Evolutionary conservation across 805 yeast genomes (phyloP).

Genomic region (Yarrowia sp.): DNA sequence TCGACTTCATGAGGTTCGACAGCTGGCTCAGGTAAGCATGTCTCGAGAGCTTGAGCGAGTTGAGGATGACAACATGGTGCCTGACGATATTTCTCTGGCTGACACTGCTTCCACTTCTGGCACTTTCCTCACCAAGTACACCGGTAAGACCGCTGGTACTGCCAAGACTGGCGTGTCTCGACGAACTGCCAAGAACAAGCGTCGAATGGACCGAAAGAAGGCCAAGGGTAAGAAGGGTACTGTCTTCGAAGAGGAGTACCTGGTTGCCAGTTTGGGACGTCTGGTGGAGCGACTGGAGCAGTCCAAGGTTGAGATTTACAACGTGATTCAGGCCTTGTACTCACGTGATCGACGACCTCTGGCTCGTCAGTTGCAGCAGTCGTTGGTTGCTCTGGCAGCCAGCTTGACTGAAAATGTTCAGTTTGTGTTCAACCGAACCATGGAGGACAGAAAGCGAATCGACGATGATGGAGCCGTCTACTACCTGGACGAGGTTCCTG

Average conservation of each 20-base stretch:
- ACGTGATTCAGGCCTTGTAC: slow-evolving; percentile 74
- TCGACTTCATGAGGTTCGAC: slow-evolving; percentile 83
- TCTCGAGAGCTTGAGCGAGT: slow-evolving; percentile 70
- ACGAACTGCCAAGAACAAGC: slow-evolving; percentile 86
- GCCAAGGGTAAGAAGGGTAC: slow-evolving; percentile 99
- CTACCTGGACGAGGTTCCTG: slow-evolving; percentile 74
- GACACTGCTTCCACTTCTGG: slow-evolving; percentile 94
- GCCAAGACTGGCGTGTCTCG: slow-evolving; percentile 97
- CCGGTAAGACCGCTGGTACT: slow-evolving; percentile 95
- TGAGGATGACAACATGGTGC: slow-evolving; percentile 77
- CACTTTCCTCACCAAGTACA: slow-evolving; percentile 92
- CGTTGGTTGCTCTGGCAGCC: slow-evolving; percentile 62
- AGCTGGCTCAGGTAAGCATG: slow-evolving; percentile 84
- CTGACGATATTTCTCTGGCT: slow-evolving; percentile 94
- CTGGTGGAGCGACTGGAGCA: slow-evolving; percentile 79
- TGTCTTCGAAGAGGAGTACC: slow-evolving; percentile 94
- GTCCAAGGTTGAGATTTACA: slow-evolving; percentile 75
- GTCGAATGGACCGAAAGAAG: slow-evolving; percentile 92
- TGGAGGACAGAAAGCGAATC: slow-evolving; percentile 83
- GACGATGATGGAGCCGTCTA: slow-evolving; percentile 89
- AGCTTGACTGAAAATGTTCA: slow-evolving; percentile 65
- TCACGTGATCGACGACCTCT: slow-evolving; percentile 77
- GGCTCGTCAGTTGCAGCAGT: slow-evolving; percentile 79
- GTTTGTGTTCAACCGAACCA: slow-evolving; percentile 83
- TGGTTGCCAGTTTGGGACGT: slow-evolving; percentile 86